phyloP scores from a whole-genome alignment of 345 rosid species.

The Ricinus communis region DNA sequence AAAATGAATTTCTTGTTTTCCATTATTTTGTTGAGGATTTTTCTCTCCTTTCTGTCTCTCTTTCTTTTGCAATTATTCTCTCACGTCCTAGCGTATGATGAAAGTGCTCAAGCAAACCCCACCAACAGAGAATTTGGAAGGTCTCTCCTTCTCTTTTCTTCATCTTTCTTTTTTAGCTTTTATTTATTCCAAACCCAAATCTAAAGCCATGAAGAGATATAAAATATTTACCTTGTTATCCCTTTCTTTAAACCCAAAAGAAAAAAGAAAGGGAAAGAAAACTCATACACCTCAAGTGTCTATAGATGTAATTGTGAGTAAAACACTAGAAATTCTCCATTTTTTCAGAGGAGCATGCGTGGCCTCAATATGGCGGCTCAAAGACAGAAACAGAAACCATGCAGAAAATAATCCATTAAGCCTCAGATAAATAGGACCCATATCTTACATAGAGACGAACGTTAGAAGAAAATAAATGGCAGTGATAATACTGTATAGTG shows the following conservation, averaged over 20 bases:
- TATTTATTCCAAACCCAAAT: slow-evolving; percentile 51
- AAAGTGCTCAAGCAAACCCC: slow-evolving; percentile 48
- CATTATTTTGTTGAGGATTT: slow-evolving; percentile 31
- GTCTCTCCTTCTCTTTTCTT: slow-evolving; percentile 28
- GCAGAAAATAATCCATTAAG: slow-evolving; percentile 13
- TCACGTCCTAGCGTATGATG: slow-evolving; percentile 27
- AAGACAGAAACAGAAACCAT: slow-evolving; percentile 20
- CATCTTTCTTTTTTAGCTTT: slow-evolving; percentile 29
- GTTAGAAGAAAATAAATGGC: background rate
- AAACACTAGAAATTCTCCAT: slow-evolving; percentile 15
- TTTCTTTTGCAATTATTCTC: slow-evolving; percentile 35
- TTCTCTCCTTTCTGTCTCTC: slow-evolving; percentile 18
- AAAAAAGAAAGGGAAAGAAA: background rate
- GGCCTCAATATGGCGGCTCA: slow-evolving; percentile 21
- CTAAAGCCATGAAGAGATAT: slow-evolving; percentile 40
- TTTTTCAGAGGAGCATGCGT: slow-evolving; percentile 19
- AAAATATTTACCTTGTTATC: slow-evolving; percentile 29
- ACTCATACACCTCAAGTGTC: background rate
- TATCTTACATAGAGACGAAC: background rate
- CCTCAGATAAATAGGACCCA: slow-evolving; percentile 20
- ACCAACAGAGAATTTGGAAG: slow-evolving; percentile 43
- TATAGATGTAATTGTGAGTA: slow-evolving; percentile 13
- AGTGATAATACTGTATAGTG: background rate
- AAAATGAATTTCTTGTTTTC: slow-evolving; percentile 20
- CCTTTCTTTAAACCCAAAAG: slow-evolving; percentile 1